Evolutionary conservation across 2,329 filamentous ascomycete species (phyloP), one percentile per base, ranked within the genome.

Genomic region (Corniculantispora saksenae): DNA sequence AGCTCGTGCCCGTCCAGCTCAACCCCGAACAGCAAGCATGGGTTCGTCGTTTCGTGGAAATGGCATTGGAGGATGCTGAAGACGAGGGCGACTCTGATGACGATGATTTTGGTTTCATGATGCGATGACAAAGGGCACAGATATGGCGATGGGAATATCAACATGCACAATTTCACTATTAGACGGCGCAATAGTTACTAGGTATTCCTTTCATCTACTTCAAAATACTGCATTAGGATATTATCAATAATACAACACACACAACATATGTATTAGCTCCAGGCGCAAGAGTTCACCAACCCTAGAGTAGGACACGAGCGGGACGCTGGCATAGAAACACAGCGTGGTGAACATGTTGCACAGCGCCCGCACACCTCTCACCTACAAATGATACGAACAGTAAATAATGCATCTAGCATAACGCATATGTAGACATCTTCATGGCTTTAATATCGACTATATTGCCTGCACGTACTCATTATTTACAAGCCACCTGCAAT

Each of bases 31-130:
- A 85, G 65, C 79, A 79, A 67, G 83, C 81, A 40, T 86, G 84
- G 84, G 76, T 86, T 53, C 79, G 83, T 56, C 79, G 80, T 62
- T 86, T 86, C 71, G 83, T 86, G 57, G 80, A 81, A 72, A 79
- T 85, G 69, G 84, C 84, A 3, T 76, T 86, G 61, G 76, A 82
- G 40, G 84, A 86, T 69, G 76, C 82, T 67, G 84, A 86, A 72
- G 80, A 85, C 70, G 77, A 81, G 57, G 81, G 78, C 48, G 81
- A 80, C 63, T 77, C 72, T 47, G 76, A 75, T 64, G 72, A 74
- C 27, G 75, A 78, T n/a, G 72, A 69, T 47, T 67, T 57, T 17
- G 56, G 65, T 21, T 70, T 69, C 63, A 68, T 62, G 67, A 61
- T 68, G 35, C 63, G 64, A 29, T 70, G 66, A 68, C 19, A 27